Evolutionary conservation across 257 asterid species (phyloP).

Genomic region (Capsicum baccatum): DNA sequence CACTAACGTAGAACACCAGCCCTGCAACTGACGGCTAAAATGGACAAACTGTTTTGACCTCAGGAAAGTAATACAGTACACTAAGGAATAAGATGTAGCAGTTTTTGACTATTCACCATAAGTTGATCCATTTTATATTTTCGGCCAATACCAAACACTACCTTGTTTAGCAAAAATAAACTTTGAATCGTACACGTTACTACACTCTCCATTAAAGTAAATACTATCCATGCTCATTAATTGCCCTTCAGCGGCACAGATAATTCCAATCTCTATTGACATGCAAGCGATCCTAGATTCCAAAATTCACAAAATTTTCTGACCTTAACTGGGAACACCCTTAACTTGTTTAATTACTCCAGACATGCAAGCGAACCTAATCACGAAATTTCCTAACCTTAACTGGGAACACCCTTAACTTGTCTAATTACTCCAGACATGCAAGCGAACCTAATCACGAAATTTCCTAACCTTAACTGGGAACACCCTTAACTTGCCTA

Average conservation of each 20-base stretch:
- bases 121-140: neutral
- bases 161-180: neutral
- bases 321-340: neutral
- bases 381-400: neutral
- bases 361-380: neutral
- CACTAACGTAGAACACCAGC: neutral
- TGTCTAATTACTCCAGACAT: neutral
- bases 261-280: neutral
- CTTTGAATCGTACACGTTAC: neutral
- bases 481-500: neutral
- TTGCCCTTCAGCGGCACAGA: slow-evolving; percentile 9
- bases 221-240: neutral
- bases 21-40: neutral
- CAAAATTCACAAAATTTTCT: neutral
- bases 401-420: neutral
- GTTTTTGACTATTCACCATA: neutral
- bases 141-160: neutral
- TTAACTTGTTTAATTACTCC: neutral
- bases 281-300: neutral
- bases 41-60: neutral
- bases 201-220: neutral
- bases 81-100: neutral
- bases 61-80: neutral
- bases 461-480: neutral
- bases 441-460: neutral